Base-by-base conservation (phyloP, 805 yeast genomes). In the Millerozyma miso region DNA sequence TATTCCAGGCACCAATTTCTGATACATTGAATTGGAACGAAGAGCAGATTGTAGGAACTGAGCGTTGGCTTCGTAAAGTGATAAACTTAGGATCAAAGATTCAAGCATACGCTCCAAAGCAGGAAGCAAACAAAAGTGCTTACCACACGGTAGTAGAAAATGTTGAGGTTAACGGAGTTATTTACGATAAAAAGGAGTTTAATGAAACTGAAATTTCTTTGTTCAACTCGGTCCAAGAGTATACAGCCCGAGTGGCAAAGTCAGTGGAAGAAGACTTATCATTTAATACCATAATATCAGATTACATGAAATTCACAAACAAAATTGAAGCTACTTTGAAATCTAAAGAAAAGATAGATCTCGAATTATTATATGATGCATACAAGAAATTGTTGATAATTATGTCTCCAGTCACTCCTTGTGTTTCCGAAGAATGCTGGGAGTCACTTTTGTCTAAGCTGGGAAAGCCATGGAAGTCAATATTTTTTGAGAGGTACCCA, bases 21-120 rank as follows among this genome's bases (percentile, higher is more conserved):
- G 96, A 89, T 52, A 78, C 81, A 4, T 70, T 93, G 45, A 81
- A 82, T 51, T 93, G 99, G 99, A 95, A 91, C 54, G 96, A 88
- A 53, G 68, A 74, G 3, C 89, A 86, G 56, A 90, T 93, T 48
- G 80, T 77, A 19, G 99, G 99, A 3, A 74, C 86, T 31, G 86
- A 88, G 57, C 75, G 98, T 48, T 93, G 97, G 97, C 60, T 93
- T 35, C 71, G 72, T 33, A 79, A 80, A 48, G 78, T 88, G 3
- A 40, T 81, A 3, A 49, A 51, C 10, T 41, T 70, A 39, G 59
- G 59, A 10, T 54, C 53, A 1, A 37, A 35, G 0, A 45, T 68
- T 20, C 26, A 23, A 13, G 41, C 19, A 5, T 19, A 19, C 12
- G 17, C 33, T 5, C 4, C 16, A 13, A 19, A 37, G 12, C 16